Evolutionary conservation across 164 flowering plant species (phyloP), one percentile per base, ranked within the genome.

Genomic region (Tinospora cordifolia): DNA sequence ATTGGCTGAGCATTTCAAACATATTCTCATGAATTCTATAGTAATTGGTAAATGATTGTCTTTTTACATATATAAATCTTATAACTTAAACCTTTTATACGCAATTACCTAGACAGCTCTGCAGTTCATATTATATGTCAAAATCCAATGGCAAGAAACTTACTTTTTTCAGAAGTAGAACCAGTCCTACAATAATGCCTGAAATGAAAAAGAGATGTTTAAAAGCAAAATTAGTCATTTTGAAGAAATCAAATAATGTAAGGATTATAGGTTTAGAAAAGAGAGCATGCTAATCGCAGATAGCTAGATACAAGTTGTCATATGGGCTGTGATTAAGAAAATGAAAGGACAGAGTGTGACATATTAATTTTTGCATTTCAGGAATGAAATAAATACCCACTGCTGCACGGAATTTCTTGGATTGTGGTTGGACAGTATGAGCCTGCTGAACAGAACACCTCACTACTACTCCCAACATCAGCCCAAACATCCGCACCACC

Each of bases 401-500:
- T 76, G 78, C 83, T 84, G 84, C 99, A 95, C 66, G 89, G 82
- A 74, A 69, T 46, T 72, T 82, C 87, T 76, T 82, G 67, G 70
- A 80, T 72, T 41, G 91, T 86, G 44, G 87, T 77, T 27, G 98
- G 99, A 76, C 99, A 95, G 80, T 87, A 90, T 69, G 88, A 89
- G 82, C 99, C 99, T 66, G 88, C 88, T 60, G 94, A 77, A 84
- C 99, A 95, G 83, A 92, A 95, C 47, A 92, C 70, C 78, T 90
- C 93, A 36, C 75, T 63, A 71, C 84, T 84, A 66, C 87, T 85
- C 66, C 58, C 62, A 65, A 89, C 69, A 78, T 90, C 99, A 62
- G 92, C 91, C 99, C 99, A 95, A 21, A 74, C 51, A 83, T 95
- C 94, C 36, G 97, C 98, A 77, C 90, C 97, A 8, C 99, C 98